Base-by-base conservation (phyloP, 495 filamentous ascomycete genomes). In the Aspergillus cristatus region DNA sequence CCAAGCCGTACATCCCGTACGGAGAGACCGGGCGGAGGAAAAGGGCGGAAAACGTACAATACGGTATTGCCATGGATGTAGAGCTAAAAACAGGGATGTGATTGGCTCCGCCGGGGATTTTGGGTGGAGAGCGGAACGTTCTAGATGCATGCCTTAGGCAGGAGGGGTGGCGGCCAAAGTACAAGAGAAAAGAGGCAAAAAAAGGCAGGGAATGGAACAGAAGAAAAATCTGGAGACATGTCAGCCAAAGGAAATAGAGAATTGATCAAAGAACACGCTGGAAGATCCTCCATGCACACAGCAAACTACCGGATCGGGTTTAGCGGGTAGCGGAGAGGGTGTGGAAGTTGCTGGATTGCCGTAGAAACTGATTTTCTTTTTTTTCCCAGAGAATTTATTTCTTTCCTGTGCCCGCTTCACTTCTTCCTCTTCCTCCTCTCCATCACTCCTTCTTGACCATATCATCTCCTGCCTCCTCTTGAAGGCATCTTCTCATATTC, bases 341-440 rank as follows among this genome's bases (percentile, higher is more conserved):
- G 51, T 67, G 63, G 63, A 67, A 67, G 58, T 60, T 51, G 55
- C 62, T 67, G 63, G 63, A 68, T 61, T 52, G 38, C 43, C 58
- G 63, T 68, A 57, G 63, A 68, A 67, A 44, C 57, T 42, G 50
- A 54, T 53, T 62, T 57, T 51, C 51, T 52, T 51, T 38, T 34
- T 33, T 34, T 48, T 40, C 37, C 40, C 50, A 38, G 40, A 50
- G 41, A 53, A 47, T 50, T 54, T 16, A 14, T 30, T 45, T 31
- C 35, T 40, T 26, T 31, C 25, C 24, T 30, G 29, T 24, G 20
- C 33, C 18, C 26, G 31, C 24, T 38, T 43, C 36, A 37, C 28
- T 44, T 51, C 44, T 43, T 38, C 45, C 46, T 44, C 46, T 37
- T 44, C 38, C 38, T 13, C 34, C 20, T 25, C 39, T 42, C 17